Percentiles rank a stretch among this genome's conserved stretches.
These are phyloP conservation scores for Salix udensis DNA, from an alignment of 345 rosid species.

Conservation along the genomic window DNA sequence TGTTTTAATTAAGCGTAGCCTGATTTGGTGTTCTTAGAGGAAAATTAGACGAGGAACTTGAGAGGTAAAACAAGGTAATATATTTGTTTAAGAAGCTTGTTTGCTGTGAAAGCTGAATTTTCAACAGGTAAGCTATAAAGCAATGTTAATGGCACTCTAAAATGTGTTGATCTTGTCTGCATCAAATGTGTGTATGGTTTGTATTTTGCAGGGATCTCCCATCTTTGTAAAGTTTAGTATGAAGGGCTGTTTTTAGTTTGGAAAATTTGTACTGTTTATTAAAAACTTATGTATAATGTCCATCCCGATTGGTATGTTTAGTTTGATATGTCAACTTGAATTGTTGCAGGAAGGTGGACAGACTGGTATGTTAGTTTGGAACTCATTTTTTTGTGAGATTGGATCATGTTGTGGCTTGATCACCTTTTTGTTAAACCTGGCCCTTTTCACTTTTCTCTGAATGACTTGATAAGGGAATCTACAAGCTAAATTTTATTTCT, in stretches of 20 bases:
- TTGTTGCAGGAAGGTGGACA: slow-evolving; percentile 38
- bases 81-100: neutral
- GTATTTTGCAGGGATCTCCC: neutral
- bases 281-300: slow-evolving; percentile 1
- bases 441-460: slow-evolving; percentile 9
- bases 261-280: neutral
- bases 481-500: slow-evolving; percentile 1
- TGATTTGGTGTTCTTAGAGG: no score
- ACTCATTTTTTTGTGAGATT: slow-evolving; percentile 30
- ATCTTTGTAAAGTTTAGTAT: neutral
- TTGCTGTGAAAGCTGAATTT: neutral
- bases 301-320: slow-evolving; percentile 9
- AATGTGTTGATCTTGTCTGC: neutral
- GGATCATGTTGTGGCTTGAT: slow-evolving; percentile 27
- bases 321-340: slow-evolving; percentile 19
- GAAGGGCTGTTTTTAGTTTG: neutral
- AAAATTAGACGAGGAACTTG: neutral
- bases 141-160: neutral
- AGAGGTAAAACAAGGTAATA: neutral
- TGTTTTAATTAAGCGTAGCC: neutral
- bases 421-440: slow-evolving; percentile 20
- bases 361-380: slow-evolving; percentile 43
- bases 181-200: neutral
- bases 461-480: slow-evolving; percentile 20
- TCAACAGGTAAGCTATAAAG: neutral